Base-by-base conservation (phyloP, 2,329 filamentous ascomycete genomes). In the Juglanconis oblonga region DNA sequence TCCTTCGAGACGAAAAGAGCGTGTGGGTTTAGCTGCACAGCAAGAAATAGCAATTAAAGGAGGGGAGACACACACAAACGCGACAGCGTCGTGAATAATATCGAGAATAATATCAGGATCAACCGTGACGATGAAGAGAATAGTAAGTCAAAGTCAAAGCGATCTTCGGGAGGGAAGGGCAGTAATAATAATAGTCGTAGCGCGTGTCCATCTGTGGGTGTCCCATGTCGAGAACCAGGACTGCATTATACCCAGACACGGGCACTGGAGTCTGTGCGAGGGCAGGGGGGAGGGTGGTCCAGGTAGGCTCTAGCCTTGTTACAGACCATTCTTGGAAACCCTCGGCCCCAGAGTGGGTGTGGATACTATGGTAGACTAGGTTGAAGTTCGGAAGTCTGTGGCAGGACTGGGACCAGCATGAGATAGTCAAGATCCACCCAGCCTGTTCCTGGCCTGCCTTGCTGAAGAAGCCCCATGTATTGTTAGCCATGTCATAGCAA, bases 241-340 rank as follows among this genome's bases (percentile, higher is more conserved):
- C 55, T 65, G 67, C 68, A 67, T 69, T 67, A 68, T 66, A 66
- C 64, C 64, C 67, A 65, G 69, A 68, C 69, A 69, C 70, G 72
- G 70, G 69, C 68, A 67, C 66, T 71, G 65, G 71, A 72, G 72
- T 71, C 70, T 69, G 36, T 67, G 55, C 57, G 57, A 66, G 66
- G 66, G 65, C 70, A 70, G 70, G 73, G 72, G 69, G 68, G 24
- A 58, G 53, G 54, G 67, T 66, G 72, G 68, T 68, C 68, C 68
- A 54, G 58, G 69, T 71, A 68, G 68, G 67, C 69, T 71, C 69
- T 72, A 74, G 74, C 73, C 73, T 70, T 76, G 75, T 77, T 74
- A 73, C 76, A 76, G 70, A 70, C 67, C 67, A 63, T 53, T 64
- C 44, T 48, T 58, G 53, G 57, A 53, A 58, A 61, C 57, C 58